These are phyloP conservation scores for Penicillium sp. DNA, from an alignment of 2,329 filamentous ascomycete genomes.

Conservation along the genomic window DNA sequence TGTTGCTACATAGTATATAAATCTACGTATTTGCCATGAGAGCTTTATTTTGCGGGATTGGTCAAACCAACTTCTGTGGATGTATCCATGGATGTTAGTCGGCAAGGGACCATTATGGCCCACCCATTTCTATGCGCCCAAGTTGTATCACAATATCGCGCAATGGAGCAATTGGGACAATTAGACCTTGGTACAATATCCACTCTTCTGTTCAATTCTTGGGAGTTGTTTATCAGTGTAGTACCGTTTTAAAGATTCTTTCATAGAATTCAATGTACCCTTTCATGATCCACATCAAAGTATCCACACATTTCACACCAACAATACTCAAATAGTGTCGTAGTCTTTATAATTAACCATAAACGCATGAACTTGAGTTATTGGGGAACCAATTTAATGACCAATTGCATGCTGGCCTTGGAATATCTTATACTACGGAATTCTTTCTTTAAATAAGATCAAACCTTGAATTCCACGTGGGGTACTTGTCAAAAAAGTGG, in stretches of 20 bases:
- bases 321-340: not conserved
- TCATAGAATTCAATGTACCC: too few relatives aligned
- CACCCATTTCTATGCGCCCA: not conserved
- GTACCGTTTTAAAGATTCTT: too few relatives aligned
- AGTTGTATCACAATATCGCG: not conserved
- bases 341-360: too few relatives aligned
- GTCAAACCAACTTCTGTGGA: not conserved
- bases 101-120: not conserved
- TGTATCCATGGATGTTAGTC: not conserved
- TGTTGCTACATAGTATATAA: not conserved
- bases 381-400: too few relatives aligned
- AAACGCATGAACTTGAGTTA: too few relatives aligned
- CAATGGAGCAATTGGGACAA: not conserved
- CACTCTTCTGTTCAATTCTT: not conserved
- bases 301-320: not conserved
- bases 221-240: too few relatives aligned
- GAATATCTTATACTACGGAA: not conserved
- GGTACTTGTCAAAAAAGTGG: not conserved
- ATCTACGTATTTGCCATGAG: not conserved
- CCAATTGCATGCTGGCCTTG: too few relatives aligned
- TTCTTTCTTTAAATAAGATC: not conserved
- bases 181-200: not conserved
- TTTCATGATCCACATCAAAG: too few relatives aligned
- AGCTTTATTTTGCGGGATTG: too few relatives aligned
- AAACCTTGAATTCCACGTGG: not conserved